Base-by-base conservation (phyloP, 2,329 filamentous ascomycete genomes). In the Rugonectria rugulosa region DNA sequence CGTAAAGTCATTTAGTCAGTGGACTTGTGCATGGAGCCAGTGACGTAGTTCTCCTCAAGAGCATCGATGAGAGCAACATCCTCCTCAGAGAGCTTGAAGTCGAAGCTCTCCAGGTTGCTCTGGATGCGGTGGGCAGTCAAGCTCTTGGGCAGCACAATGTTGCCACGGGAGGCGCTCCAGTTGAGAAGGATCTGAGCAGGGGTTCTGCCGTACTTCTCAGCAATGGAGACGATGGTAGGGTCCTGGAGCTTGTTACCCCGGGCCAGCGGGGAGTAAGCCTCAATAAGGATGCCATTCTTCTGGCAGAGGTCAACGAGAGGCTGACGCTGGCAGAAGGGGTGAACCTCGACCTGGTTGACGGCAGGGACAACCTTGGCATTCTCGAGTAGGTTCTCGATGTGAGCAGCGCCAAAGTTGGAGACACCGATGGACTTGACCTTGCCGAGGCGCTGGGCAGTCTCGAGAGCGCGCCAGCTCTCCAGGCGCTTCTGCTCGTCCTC, bases 321-420 rank as follows among this genome's bases (percentile, higher is more conserved):
- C 27, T 79, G 77, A 68, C 88, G 87, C 71, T 88, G 87, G 56
- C 88, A 79, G 72, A 91, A 90, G 2, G 90, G 89, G 73, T 94
- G 89, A 62, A 85, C 86, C 77, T 93, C 90, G 66, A 93, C 88
- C 79, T 94, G 90, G 77, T 94, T 92, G 61, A 89, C 82, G 5
- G 84, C 86, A 0, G 90, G 90, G 1, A 79, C 68, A 48, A 89
- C 73, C 49, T 77, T 80, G 36, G 85, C 84, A 6, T 85, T 83
- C 63, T 80, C 65, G 2, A 87, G 73, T 24, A 87, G 73, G n/a
- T 74, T 68, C 70, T 85, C 79, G 14, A 88, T 70, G 64, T 87
- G 75, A n/a, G 72, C 68, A 42, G 90, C 83, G 0, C 90, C 90
- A 70, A 89, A 93, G 78, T 94, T 94, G 66, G 87, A 90, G 24